Base-by-base conservation (phyloP, 2,329 filamentous ascomycete genomes). In the Trichoderma oligosporum region DNA sequence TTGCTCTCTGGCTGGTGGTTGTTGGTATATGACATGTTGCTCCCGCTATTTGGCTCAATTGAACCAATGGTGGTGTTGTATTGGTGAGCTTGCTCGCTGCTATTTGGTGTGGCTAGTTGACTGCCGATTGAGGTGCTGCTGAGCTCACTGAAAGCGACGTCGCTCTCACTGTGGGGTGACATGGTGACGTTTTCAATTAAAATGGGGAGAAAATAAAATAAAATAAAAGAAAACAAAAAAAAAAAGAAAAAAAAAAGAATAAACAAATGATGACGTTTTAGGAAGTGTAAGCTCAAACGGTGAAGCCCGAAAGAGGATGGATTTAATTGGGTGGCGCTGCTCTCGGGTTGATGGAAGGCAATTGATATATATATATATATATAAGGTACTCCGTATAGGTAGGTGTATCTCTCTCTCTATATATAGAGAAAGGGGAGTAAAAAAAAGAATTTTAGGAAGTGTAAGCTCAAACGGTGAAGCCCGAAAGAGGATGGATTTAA, bases 141-240 rank as follows among this genome's bases (percentile, higher is more conserved):
- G 12, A 52, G 16, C 61, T 67, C 64, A 51, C 63, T 64, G 54
- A 69, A 62, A 45, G 64, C 61, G 46, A 70, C 59, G 44, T 73
- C 71, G 61, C 70, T 70, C 45, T 73, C 71, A 61, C 70, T 70
- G 59, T 73, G 71, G 55, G 71, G 70, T 42, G 70, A 67, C 71
- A 73, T 73, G 54, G 52, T 67, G 61, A 49, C 38, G 38, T 56
- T 25, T n/a, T n/a, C n/a, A n/a, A n/a, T n/a, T n/a, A n/a, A n/a
- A n/a, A n/a, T n/a, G n/a, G n/a, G n/a, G n/a, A n/a, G n/a, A n/a
- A n/a, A n/a, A n/a, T n/a, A n/a, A n/a, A n/a, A n/a, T n/a, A n/a
- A n/a, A n/a, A n/a, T n/a, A n/a, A n/a, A 33, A 16, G 18, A n/a
- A 22, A 3, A 33, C 27, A 31, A 31, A 31, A 31, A 11, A 6